phyloP scores from a whole-genome alignment of 257 asterid genomes.

The Linaria vulgaris region DNA sequence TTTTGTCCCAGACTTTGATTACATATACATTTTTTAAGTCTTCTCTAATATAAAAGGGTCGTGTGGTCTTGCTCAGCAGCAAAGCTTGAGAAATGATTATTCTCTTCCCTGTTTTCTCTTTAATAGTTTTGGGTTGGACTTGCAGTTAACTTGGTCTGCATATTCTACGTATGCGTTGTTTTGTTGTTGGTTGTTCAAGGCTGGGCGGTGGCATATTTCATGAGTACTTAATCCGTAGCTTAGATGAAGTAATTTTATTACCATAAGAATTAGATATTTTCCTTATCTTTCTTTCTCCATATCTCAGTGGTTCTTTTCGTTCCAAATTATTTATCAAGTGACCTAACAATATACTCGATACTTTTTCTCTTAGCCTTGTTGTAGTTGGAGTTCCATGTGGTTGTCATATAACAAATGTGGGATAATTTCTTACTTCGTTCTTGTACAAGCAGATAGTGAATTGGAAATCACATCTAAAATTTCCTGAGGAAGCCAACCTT shows the following conservation, averaged over 20 bases:
- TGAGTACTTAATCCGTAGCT: background rate
- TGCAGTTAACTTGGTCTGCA: background rate
- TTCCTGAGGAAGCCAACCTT: conserved; percentile 92
- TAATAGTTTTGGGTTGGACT: background rate
- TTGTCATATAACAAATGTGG: background rate
- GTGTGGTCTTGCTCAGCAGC: too few species aligned
- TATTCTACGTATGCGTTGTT: background rate
- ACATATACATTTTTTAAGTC: background rate
- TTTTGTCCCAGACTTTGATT: conserved; percentile 2
- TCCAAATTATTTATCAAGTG: background rate
- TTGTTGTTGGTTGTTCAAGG: background rate
- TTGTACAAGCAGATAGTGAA: conserved; percentile 71
- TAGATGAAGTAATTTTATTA: background rate
- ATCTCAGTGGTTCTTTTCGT: background rate
- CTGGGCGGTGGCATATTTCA: background rate
- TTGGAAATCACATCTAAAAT: conserved; percentile 89
- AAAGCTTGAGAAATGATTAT: background rate
- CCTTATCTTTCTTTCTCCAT: too few species aligned
- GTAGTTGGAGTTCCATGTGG: conserved; percentile 22
- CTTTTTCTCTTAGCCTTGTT: conserved; percentile 2
- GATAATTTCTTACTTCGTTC: conserved; percentile 17
- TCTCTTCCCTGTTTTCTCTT: background rate
- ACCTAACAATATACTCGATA: background rate
- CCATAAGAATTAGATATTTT: too few species aligned
- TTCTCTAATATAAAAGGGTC: background rate